Evolutionary conservation across 1,284 basidiomycete species (phyloP).

Genomic region (Marasmius fiardii): DNA sequence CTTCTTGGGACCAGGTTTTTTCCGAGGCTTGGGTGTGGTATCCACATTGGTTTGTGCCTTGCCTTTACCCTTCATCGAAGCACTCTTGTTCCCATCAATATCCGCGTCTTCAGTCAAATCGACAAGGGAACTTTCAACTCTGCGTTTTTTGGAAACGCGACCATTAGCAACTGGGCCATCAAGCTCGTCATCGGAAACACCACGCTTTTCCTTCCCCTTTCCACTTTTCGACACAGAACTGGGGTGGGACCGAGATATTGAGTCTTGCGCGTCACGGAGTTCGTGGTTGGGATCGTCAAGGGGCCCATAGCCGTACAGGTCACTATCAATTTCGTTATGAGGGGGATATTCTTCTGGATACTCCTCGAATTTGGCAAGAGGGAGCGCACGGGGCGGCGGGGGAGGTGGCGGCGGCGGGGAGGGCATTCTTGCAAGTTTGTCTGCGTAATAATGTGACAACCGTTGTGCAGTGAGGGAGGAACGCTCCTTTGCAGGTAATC

Average conservation of each 20-base stretch:
- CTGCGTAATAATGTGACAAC: constrained; percentile 63
- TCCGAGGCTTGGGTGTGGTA: constrained; percentile 15
- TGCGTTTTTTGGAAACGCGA: constrained; percentile 44
- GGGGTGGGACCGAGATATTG: constrained; percentile 13
- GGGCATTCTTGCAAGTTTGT: constrained; percentile 62
- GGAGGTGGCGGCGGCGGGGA: constrained; percentile 45
- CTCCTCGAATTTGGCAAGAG: constrained; percentile 7
- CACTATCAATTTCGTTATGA: constrained; percentile 1
- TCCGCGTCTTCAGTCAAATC: constrained; percentile 7
- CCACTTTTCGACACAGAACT: constrained; percentile 26
- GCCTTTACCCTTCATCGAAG: constrained; percentile 30
- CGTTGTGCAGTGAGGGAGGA: constrained; percentile 57
- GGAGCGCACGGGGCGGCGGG: constrained; percentile 22
- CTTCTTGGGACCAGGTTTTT: constrained; percentile 36
- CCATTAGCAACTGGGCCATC: constrained; percentile 24
- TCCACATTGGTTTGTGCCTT: constrained; percentile 32
- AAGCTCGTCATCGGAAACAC: constrained; percentile 39
- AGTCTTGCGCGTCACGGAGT: constrained; percentile 1
- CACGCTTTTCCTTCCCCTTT: constrained; percentile 48
- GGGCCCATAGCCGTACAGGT: neutral
- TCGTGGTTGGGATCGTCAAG: constrained; percentile 7
- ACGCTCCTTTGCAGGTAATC: constrained; percentile 49
- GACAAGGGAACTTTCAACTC: constrained; percentile 29
- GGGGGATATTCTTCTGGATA: constrained; percentile 6
- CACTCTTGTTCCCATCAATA: neutral